Conservation (phyloP, 371 early-diverging fungal genomes). For the Smittium culicis region DNA sequence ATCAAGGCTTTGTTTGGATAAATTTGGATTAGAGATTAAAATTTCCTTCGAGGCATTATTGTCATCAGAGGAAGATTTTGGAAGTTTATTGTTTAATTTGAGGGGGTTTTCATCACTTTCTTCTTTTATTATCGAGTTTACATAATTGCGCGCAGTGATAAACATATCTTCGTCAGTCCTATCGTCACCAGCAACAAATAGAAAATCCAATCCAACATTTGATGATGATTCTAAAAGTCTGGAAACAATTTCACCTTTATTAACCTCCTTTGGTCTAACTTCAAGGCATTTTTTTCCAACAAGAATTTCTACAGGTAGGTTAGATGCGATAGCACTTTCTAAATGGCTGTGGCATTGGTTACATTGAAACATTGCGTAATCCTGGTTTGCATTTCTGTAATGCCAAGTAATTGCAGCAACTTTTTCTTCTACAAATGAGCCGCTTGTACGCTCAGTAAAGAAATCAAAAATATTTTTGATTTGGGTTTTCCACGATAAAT, state of each 20-base stretch:
- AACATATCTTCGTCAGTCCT: conserved; percentile 96
- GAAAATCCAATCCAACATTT: conserved; percentile 52
- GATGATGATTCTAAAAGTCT: conserved; percentile 41
- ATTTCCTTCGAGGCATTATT: too few relatives aligned
- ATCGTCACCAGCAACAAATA: conserved; percentile 92
- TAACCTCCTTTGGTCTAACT: conserved; percentile 63
- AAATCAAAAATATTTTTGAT: conserved; percentile 68
- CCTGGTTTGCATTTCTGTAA: conserved; percentile 54
- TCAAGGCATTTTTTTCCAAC: conserved; percentile 94
- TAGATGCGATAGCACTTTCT: conserved; percentile 65
- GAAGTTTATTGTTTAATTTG: background rate
- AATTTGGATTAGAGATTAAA: too few relatives aligned
- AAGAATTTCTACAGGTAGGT: conserved; percentile 83
- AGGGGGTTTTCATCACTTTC: background rate
- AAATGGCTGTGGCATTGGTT: conserved; percentile 84
- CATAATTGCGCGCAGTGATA: conserved; percentile 39
- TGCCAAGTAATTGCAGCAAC: conserved; percentile 68
- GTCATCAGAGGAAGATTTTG: too few relatives aligned
- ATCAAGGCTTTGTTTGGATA: too few relatives aligned
- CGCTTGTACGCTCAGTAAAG: conserved; percentile 79
- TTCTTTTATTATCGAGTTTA: background rate
- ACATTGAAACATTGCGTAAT: conserved; percentile 62
- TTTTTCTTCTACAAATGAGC: conserved; percentile 67
- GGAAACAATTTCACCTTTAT: conserved; percentile 89
- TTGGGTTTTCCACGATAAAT: conserved; percentile 69